These are phyloP conservation scores for Pezicula radicicola DNA, from an alignment of 2,329 filamentous ascomycete species.

Conservation along the genomic window DNA sequence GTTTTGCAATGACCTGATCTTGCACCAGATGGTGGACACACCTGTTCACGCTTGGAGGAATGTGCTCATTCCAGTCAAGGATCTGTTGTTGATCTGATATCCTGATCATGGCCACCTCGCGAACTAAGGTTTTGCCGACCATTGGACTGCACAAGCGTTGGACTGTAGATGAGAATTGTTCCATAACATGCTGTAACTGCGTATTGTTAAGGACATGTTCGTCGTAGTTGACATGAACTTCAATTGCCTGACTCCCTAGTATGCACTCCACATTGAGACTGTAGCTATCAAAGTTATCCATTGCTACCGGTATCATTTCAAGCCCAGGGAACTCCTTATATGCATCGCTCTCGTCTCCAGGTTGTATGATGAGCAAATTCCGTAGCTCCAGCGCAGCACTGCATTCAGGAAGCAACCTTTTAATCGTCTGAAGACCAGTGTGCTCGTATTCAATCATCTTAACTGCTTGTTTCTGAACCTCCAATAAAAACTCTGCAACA, in stretches of 20 bases:
- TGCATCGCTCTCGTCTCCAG: neutral
- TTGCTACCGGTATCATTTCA: neutral
- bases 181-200: neutral
- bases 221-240: constrained; percentile 2
- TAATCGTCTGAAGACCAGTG: constrained; percentile 20
- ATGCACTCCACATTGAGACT: neutral
- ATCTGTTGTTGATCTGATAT: neutral
- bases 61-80: neutral
- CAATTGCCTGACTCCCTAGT: neutral
- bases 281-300: constrained; percentile 1
- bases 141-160: constrained; percentile 2
- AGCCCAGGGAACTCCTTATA: constrained; percentile 1
- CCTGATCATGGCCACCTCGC: constrained; percentile 4
- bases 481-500: constrained; percentile 38
- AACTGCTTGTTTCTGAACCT: constrained; percentile 41
- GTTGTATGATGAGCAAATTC: constrained; percentile 35
- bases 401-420: constrained; percentile 26
- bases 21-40: constrained; percentile 9
- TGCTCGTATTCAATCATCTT: constrained; percentile 42
- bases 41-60: neutral
- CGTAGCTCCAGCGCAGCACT: constrained; percentile 36
- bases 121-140: constrained; percentile 2
- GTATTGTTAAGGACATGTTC: neutral
- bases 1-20: constrained; percentile 3
- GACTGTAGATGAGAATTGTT: constrained; percentile 2